Base-by-base conservation (phyloP, 805 yeast species). In the Wickerhamiella cacticola region DNA sequence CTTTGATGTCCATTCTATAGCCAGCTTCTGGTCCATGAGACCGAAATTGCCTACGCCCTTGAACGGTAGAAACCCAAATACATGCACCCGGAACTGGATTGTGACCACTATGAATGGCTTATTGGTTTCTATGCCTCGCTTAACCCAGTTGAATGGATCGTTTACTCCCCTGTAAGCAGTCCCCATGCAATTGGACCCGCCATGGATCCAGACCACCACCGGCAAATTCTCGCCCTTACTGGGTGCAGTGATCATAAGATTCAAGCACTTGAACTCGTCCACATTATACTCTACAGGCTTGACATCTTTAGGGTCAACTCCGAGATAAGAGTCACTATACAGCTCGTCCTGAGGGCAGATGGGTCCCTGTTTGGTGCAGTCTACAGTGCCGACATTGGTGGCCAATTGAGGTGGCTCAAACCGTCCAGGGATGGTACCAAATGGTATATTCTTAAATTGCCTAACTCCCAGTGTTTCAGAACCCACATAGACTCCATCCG, bases 1-100 rank as follows among this genome's bases (percentile, higher is more conserved):
- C 48, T 61, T 53, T 41, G 63, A 62, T 3, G 67, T 66, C 79
- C 78, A 74, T 53, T 68, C 66, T 3, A 73, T 54, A 0, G 72
- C 76, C 29, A 60, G 48, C 43, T 68, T 58, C 56, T 72, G 78
- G 56, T 74, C 78, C 67, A 69, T 68, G 44, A 72, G 61, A 5
- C 73, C 73, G 45, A 63, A 64, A 53, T 73, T 69, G 3, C 63
- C 63, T 13, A 56, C 46, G 5, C 61, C 62, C 25, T 64, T 61
- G 24, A 62, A 62, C 56, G 50, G 71, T 63, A 61, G 64, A 63
- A 69, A 61, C 38, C 76, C 68, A 51, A 65, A 56, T 8, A 62
- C 55, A 13, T 62, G 62, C 2, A 69, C 55, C 26, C 73, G 59
- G 52, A 66, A 69, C 51, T 67, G 68, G 43, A 68, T 50, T 12